These are phyloP conservation scores for Globisporangium nagaii DNA, from an alignment of 352 stramenopile genomes.

Conservation along the genomic window DNA sequence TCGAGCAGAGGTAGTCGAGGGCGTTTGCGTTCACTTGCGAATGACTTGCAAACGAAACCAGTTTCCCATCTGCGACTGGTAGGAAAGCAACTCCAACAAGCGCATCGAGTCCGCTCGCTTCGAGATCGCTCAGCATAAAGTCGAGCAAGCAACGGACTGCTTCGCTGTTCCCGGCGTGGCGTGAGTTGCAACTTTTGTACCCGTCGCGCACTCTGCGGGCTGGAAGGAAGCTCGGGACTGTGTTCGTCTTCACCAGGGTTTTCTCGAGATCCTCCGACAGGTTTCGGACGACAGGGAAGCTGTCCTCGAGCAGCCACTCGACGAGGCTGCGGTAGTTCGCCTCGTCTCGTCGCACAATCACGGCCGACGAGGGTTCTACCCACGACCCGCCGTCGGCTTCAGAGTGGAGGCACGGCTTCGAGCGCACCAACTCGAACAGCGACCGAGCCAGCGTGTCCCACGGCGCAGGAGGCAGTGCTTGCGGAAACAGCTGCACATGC, in stretches of 20 bases:
- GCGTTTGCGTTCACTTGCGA: conserved; percentile 18
- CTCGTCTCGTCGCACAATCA: conserved; percentile 36
- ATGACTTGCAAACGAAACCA: conserved; percentile 30
- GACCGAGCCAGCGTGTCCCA: conserved; percentile 41
- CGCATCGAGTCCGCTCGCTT: conserved; percentile 10
- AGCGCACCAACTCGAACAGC: conserved; percentile 37
- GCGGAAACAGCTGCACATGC: conserved; percentile 40
- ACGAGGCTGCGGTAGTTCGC: conserved; percentile 28
- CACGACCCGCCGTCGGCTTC: conserved; percentile 32
- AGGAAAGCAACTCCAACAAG: conserved; percentile 53
- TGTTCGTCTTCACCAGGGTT: conserved; percentile 36
- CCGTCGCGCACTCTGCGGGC: conserved; percentile 27
- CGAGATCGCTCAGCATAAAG: conserved; percentile 50
- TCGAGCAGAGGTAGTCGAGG: conserved; percentile 50
- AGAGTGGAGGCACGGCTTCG: conserved; percentile 39
- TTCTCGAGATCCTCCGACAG: conserved; percentile 42
- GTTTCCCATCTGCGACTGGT: conserved; percentile 43
- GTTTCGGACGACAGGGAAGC: conserved; percentile 38
- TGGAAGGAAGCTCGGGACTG: conserved; percentile 33
- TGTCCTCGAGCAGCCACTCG: conserved; percentile 44
- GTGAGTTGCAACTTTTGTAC: conserved; percentile 36
- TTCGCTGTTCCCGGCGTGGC: conserved; percentile 30
- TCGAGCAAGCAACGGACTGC: conserved; percentile 29
- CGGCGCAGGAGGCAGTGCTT: conserved; percentile 34
- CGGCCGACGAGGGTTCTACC: conserved; percentile 29